Base-by-base conservation (phyloP, 2,329 filamentous ascomycete genomes). In the Phialophora macrospora region DNA sequence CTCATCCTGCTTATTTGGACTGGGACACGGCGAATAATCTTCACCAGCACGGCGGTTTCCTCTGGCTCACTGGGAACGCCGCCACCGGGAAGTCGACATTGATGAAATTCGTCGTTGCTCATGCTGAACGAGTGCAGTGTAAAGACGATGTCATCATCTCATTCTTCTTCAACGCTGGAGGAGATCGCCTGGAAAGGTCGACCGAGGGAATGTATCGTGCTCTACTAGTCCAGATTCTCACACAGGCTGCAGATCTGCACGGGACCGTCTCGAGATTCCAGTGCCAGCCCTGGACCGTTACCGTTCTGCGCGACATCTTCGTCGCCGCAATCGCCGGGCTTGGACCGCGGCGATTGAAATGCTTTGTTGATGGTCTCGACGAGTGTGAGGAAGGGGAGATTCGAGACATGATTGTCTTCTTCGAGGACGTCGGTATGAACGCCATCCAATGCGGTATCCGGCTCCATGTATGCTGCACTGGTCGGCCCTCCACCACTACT, bases 131-230 rank as follows among this genome's bases (percentile, higher is more conserved):
- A 20, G 67, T 59, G 20, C 72, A 70, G 24, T 28, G 52, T 2
- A 65, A 71, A 9, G 11, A 38, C 34, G 63, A 66, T 0, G 44
- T 74, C 0, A 67, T 80, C 0, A 63, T 82, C 0, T 79, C 77
- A 0, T 84, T 83, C 70, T 84, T 83, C 75, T 84, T 84, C 75
- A 80, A 83, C 62, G 81, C 81, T 0, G 73, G 80, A 61, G 82
- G 81, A 0, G 73, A 75, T 0, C 32, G 72, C 3, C 71, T 83
- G 8, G 82, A 87, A 55, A 83, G 75, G 61, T 79, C 82, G 0
- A 75, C 77, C 0, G 28, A 74, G 0, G 84, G 85, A 0, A 78
- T 87, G 73, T 85, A 84, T 66, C 77, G 83, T 1, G 83, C 82
- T 0, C 62, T 87, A 0, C 62, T 87, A 0, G 65, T 75, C 1